A percentile compares a stretch with the other conserved stretches of the same genome.
phyloP scores from a whole-genome alignment of 257 asterid species.

The Primulina eburnea region DNA sequence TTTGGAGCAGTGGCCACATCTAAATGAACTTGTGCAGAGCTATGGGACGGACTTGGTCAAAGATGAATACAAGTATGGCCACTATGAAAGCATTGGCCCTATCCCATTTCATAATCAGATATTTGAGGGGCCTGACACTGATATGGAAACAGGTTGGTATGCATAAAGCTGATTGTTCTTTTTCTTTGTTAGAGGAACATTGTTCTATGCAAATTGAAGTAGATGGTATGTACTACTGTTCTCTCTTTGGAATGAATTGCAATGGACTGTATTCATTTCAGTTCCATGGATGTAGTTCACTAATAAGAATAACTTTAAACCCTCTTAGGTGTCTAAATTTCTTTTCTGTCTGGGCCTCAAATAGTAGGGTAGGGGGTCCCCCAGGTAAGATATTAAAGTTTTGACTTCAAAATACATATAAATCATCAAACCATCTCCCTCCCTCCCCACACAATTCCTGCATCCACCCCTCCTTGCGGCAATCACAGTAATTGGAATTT shows the following conservation, averaged over 20 bases:
- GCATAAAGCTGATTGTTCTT: conserved; percentile 2
- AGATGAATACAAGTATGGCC: conserved; percentile 90
- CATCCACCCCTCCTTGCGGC: background rate
- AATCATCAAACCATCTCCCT: background rate
- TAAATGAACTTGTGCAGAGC: conserved; percentile 93
- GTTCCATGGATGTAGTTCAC: conserved; percentile 2
- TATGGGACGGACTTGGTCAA: conserved; percentile 89
- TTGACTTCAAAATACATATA: background rate
- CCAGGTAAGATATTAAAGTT: background rate
- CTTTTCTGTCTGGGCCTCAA: background rate
- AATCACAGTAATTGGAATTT: background rate
- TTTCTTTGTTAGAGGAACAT: conserved; percentile 20
- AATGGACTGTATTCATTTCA: conserved; percentile 9
- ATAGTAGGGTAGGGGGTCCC: background rate
- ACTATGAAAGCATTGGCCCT: conserved; percentile 75
- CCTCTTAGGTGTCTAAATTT: background rate
- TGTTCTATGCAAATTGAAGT: conserved; percentile 9
- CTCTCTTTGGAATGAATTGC: conserved; percentile 21
- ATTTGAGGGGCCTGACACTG: conserved; percentile 94
- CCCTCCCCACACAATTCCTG: background rate
- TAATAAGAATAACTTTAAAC: background rate
- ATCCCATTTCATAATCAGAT: conserved; percentile 71
- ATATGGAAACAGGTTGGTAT: conserved; percentile 78
- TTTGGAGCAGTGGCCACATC: conserved; percentile 99
- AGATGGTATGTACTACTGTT: conserved; percentile 18